Evolutionary conservation across 148 eudicot genomes (phyloP).

Genomic region (Rhododendron kiyosumense): DNA sequence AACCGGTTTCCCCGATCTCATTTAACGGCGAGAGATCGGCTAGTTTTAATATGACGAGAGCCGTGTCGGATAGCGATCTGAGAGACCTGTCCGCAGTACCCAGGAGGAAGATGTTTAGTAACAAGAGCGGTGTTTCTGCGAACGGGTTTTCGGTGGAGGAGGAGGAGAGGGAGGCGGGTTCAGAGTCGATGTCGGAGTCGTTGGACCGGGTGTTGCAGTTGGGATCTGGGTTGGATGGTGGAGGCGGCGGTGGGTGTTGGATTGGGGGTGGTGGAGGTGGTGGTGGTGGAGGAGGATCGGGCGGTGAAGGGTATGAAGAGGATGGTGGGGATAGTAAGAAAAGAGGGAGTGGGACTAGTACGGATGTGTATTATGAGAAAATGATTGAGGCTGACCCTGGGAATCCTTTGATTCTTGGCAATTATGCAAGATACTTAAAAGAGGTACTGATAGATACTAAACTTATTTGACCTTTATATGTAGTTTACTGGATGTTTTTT

Average conservation of each 20-base stretch:
- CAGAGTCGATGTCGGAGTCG: background rate
- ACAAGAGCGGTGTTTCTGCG: background rate
- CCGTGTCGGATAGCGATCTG: slow-evolving; percentile 44
- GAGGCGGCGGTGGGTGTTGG: background rate
- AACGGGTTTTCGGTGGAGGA: slow-evolving; percentile 3
- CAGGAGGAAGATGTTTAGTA: slow-evolving; percentile 7
- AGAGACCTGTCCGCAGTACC: slow-evolving; percentile 12
- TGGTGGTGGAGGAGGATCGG: slow-evolving; percentile 5
- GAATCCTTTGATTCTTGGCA: slow-evolving; percentile 44
- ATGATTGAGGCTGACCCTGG: slow-evolving; percentile 68
- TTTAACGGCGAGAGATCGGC: background rate
- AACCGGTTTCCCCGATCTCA: background rate
- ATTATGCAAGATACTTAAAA: slow-evolving; percentile 54
- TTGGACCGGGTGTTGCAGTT: background rate
- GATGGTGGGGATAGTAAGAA: slow-evolving; percentile 4
- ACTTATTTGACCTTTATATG: background rate
- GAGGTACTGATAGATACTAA: slow-evolving; percentile 29
- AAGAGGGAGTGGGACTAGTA: slow-evolving; percentile 10
- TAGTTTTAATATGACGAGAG: slow-evolving; percentile 12
- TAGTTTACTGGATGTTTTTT: background rate
- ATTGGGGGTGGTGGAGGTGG: slow-evolving; percentile 19
- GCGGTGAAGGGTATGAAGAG: slow-evolving; percentile 8
- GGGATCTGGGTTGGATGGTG: background rate
- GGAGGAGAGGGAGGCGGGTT: slow-evolving; percentile 7
- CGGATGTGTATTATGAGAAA: slow-evolving; percentile 44